Base-by-base conservation (phyloP, 495 filamentous ascomycete genomes). In the Tuber magnatum region DNA sequence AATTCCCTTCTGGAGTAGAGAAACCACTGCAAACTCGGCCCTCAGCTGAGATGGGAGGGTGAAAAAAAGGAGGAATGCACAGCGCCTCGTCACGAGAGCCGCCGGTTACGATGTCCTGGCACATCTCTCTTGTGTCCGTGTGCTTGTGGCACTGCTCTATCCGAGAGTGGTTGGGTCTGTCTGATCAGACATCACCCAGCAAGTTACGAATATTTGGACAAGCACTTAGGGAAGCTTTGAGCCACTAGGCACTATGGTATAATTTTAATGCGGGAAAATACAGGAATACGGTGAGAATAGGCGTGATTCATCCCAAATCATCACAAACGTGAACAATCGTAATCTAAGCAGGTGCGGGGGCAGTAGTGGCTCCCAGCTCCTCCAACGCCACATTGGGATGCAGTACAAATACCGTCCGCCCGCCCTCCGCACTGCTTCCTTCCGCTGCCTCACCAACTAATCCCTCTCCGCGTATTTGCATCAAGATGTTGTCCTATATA, bases 391-490 rank as follows among this genome's bases (percentile, higher is more conserved):
- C 95, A 83, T 98, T 97, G 32, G 95, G 95, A 87, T 99, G 95
- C 81, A 99, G 77, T 22, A 97, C 92, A 84, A 97, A 99, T 42
- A 97, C 88, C 9, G 90, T 86, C 84, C 87, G 89, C 56, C 78
- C 81, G 20, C 61, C 86, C 46, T 80, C 77, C 18, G 85, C 83
- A 70, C 84, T 81, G 72, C 79, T 80, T 20, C 85, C 85, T 16
- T 85, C 87, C 4, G 81, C 86, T 48, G 87, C 85, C 28, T 85
- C 81, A 3, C 85, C 89, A 41, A 91, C 86, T 24, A 96, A 85
- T 18, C 93, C 92, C 80, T 96, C 89, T n/a, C 93, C 94, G 40
- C 91, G 87, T 70, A 99, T 92, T 9, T 89, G 92, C 90, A 98
- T 94, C 68, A 99, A 87, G 69, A 97, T 92, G 76, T 95, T 93